A percentile compares a stretch with the other conserved stretches of the same genome.
Conservation (phyloP, 495 filamentous ascomycete genomes). For the Aspergillus funiculosus region DNA sequence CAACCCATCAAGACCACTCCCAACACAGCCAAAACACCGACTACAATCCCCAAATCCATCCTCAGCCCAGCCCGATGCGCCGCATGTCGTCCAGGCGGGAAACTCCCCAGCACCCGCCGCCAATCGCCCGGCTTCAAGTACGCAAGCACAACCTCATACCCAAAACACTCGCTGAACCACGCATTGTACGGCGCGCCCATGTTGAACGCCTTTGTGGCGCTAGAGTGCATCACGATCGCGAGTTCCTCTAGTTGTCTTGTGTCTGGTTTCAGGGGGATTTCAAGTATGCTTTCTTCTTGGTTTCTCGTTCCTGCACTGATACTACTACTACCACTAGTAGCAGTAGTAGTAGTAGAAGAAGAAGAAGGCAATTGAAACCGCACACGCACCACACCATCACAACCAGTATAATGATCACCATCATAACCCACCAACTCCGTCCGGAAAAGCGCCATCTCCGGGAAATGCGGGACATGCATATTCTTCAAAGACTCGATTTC, state of each 20-base stretch:
- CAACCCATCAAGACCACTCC: constrained; percentile 1
- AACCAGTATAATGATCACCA: too few species aligned
- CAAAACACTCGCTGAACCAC: constrained; percentile 72
- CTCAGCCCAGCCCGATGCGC: constrained; percentile 10
- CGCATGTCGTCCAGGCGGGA: constrained; percentile 32
- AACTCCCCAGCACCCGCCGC: constrained; percentile 58
- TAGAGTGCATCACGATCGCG: constrained; percentile 57
- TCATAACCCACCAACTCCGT: constrained; percentile 45
- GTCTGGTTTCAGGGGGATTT: constrained; percentile 57
- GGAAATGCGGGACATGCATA: constrained; percentile 61
- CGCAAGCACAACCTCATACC: constrained; percentile 58
- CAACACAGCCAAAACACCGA: not conserved
- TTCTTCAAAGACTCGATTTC: constrained; percentile 41
- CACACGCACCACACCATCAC: too few species aligned
- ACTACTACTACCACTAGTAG: too few species aligned
- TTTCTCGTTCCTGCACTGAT: too few species aligned
- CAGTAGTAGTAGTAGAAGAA: too few species aligned
- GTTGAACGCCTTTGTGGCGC: constrained; percentile 57
- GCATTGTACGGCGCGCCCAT: constrained; percentile 60
- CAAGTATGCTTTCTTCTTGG: constrained; percentile 25
- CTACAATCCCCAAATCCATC: not conserved
- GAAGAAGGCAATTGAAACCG: too few species aligned
- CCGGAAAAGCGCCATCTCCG: constrained; percentile 62
- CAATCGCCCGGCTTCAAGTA: constrained; percentile 58
- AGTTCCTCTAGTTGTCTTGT: constrained; percentile 43